Evolutionary conservation across 495 filamentous ascomycete genomes (phyloP).

Genomic region (Podospora fimiseda): DNA sequence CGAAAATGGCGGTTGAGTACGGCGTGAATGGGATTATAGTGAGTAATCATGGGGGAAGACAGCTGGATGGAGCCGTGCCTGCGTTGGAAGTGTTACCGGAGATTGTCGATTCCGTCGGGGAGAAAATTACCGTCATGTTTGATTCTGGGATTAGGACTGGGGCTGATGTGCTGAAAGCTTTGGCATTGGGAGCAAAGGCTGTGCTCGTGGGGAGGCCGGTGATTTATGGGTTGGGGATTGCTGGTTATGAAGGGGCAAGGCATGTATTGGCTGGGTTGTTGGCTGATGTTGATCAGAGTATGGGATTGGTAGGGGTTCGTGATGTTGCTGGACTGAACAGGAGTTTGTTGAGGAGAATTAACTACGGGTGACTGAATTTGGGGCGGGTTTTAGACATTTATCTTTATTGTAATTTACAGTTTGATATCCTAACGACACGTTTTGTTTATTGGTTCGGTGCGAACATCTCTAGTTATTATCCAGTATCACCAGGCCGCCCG

Average conservation of each 20-base stretch:
- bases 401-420: too few species aligned
- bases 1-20: conserved; percentile 25
- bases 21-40: conserved; percentile 35
- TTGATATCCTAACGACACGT: too few species aligned
- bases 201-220: conserved; percentile 46
- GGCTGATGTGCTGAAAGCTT: conserved; percentile 43
- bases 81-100: conserved; percentile 40
- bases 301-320: conserved; percentile 51
- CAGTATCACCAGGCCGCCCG: conserved; percentile 42
- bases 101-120: conserved; percentile 44
- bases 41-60: conserved; percentile 37
- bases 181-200: conserved; percentile 48
- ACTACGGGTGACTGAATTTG: too few species aligned
- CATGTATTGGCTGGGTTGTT: conserved; percentile 51
- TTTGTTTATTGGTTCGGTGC: neutral
- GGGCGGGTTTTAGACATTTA: too few species aligned
- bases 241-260: conserved; percentile 52
- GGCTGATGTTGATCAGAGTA: conserved; percentile 56
- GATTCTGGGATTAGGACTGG: conserved; percentile 46
- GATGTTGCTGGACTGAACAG: conserved; percentile 48
- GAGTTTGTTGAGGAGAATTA: conserved; percentile 44
- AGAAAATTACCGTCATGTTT: conserved; percentile 39
- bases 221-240: conserved; percentile 45
- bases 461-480: conserved; percentile 3
- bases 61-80: conserved; percentile 41